Base-by-base conservation (phyloP, 306 rosid species). In the Neltuma alba region DNA sequence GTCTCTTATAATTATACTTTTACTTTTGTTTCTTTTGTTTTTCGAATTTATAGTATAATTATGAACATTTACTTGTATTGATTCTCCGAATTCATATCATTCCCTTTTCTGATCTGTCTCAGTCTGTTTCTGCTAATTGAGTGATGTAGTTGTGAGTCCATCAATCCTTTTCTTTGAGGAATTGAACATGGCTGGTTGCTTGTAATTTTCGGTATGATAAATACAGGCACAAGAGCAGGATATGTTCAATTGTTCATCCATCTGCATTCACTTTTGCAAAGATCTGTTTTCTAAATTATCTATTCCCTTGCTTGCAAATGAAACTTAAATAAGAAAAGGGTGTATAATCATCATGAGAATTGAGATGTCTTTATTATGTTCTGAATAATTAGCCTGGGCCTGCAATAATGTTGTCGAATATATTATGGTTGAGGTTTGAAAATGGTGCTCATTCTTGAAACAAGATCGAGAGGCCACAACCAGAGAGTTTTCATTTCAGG, bases 1-100 rank as follows among this genome's bases (percentile, higher is more conserved):
- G 84, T 90, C 83, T 88, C 87, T 80, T 77, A 76, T 81, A 86
- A 81, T 86, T 90, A 92, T 83, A 91, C 97, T 79, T 83, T 82
- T 86, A 81, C 83, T 87, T 88, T 87, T 85, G 61, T 84, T 79
- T 80, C 78, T 71, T 78, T 74, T 76, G 42, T 57, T 66, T 86
- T 80, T 81, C 60, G 87, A 80, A 84, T 84, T 90, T 74, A 90
- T 92, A 88, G 83, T 92, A 83, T 82, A 83, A 82, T 84, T 89
- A 85, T 76, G 80, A 89, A 75, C 89, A 86, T 72, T 87, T 83
- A 85, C 86, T 78, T 88, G 83, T 87, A 84, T 88, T 86, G 70
- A 83, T 76, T 82, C 86, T 83, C 83, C 71, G 82, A 80, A 74
- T 82, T 85, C 72, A 52, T 74, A 80, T 77, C 21, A 41, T 84